These are phyloP conservation scores for Ascochyta lentis DNA, from an alignment of 2,329 filamentous ascomycete genomes.

Conservation along the genomic window DNA sequence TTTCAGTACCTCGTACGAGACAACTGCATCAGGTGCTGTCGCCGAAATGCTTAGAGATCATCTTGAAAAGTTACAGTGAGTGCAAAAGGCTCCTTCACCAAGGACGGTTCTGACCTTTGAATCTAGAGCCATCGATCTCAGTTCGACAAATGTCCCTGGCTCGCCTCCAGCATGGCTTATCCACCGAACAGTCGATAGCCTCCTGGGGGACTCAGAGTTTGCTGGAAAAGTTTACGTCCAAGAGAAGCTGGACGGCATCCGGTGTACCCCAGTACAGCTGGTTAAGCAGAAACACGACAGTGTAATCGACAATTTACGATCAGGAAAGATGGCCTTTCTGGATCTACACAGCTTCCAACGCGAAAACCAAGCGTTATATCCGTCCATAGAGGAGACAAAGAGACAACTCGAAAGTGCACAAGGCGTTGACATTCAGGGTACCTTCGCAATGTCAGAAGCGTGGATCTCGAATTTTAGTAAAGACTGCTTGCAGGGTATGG, in stretches of 20 bases:
- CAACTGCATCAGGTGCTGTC: constrained; percentile 14
- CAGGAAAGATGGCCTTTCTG: constrained; percentile 29
- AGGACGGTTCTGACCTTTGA: constrained; percentile 1
- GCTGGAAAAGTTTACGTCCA: constrained; percentile 24
- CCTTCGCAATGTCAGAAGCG: constrained; percentile 32
- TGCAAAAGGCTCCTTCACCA: not conserved
- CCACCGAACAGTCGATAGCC: constrained; percentile 15
- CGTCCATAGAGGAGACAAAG: constrained; percentile 21
- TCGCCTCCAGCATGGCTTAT: constrained; percentile 37
- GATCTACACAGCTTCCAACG: constrained; percentile 27
- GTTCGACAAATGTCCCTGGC: constrained; percentile 26
- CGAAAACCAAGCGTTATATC: constrained; percentile 26
- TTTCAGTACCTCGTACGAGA: constrained; percentile 25
- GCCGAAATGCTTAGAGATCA: constrained; percentile 16
- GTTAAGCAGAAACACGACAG: constrained; percentile 27
- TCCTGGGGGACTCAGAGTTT: constrained; percentile 16
- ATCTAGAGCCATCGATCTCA: constrained; percentile 23
- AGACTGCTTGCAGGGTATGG: constrained; percentile 22
- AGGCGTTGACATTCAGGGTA: constrained; percentile 21
- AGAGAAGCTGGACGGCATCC: constrained; percentile 18
- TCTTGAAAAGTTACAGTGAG: constrained; percentile 26
- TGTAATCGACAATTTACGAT: constrained; percentile 23
- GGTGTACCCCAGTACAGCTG: constrained; percentile 32
- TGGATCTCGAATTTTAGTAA: constrained; percentile 29
- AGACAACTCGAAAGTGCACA: constrained; percentile 17